Conservation (phyloP, 2,329 filamentous ascomycete genomes). For the Didymella sp. region DNA sequence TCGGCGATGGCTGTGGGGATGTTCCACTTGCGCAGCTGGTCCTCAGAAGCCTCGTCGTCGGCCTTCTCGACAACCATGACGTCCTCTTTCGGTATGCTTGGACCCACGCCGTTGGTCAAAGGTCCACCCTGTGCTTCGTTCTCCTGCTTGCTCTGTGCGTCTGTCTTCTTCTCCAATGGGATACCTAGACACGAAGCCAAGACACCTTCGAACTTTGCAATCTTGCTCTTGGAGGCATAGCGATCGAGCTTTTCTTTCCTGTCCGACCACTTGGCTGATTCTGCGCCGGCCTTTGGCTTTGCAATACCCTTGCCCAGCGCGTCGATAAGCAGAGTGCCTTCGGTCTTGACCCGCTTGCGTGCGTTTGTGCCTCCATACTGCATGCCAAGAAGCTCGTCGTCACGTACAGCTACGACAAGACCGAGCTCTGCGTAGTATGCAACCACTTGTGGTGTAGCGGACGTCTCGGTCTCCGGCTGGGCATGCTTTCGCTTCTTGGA, state of each 20-base stretch:
- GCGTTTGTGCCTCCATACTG: slow-evolving; percentile 55
- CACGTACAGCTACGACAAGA: slow-evolving; percentile 69
- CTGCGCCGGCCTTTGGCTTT: slow-evolving; percentile 14
- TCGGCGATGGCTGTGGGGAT: slow-evolving; percentile 40
- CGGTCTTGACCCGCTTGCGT: slow-evolving; percentile 48
- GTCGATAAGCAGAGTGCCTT: slow-evolving; percentile 70
- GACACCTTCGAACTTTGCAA: slow-evolving; percentile 52
- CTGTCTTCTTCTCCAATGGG: slow-evolving; percentile 33
- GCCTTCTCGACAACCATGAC: slow-evolving; percentile 26
- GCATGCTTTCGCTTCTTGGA: slow-evolving; percentile 46
- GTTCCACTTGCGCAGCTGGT: slow-evolving; percentile 58
- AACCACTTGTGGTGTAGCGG: slow-evolving; percentile 29
- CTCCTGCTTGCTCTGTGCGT: slow-evolving; percentile 21
- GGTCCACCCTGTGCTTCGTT: slow-evolving; percentile 33
- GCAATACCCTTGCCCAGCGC: slow-evolving; percentile 71
- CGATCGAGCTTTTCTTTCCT: slow-evolving; percentile 47
- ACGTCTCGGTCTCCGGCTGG: slow-evolving; percentile 50
- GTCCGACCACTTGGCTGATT: slow-evolving; percentile 39
- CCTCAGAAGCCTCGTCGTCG: slow-evolving; percentile 25
- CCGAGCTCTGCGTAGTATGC: slow-evolving; percentile 70
- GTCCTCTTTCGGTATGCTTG: slow-evolving; percentile 28
- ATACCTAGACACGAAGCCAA: slow-evolving; percentile 50
- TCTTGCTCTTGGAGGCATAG: slow-evolving; percentile 45
- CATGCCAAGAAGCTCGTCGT: slow-evolving; percentile 69
- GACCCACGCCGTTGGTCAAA: slow-evolving; percentile 32